phyloP scores from a whole-genome alignment of 2,329 filamentous ascomycete species.

The Colletotrichum incanum region DNA sequence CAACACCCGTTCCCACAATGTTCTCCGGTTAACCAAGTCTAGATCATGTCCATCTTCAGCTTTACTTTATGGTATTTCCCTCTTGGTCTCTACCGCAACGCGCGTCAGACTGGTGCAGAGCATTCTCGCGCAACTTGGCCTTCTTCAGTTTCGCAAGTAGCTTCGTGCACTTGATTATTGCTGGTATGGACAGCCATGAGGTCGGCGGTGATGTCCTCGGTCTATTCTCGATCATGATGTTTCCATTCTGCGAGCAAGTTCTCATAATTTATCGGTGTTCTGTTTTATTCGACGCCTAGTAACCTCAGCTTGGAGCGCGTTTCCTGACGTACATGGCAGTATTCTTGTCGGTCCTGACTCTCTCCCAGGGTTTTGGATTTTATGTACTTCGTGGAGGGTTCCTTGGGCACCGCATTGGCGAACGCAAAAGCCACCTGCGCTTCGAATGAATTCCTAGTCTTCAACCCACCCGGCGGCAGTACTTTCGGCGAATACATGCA shows the following conservation, averaged over 20 bases:
- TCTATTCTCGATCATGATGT: conserved; percentile 60
- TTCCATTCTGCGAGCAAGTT: conserved; percentile 65
- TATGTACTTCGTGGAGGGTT: conserved; percentile 76
- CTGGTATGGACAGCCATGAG: conserved; percentile 74
- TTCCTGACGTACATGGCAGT: conserved; percentile 52
- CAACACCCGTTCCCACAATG: not conserved
- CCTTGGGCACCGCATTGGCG: conserved; percentile 59
- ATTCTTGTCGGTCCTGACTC: conserved; percentile 71
- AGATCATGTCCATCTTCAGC: conserved; percentile 70
- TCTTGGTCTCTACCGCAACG: conserved; percentile 74
- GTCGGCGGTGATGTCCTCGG: conserved; percentile 67
- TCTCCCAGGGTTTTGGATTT: conserved; percentile 80
- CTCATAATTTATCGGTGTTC: too few relatives aligned
- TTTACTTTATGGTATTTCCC: conserved; percentile 80
- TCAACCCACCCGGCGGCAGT: conserved; percentile 63
- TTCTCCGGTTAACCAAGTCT: not conserved
- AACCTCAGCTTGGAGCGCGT: not conserved
- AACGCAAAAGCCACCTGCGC: conserved; percentile 46
- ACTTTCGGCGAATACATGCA: conserved; percentile 67
- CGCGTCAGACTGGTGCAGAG: conserved; percentile 63
- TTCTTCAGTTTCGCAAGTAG: conserved; percentile 79
- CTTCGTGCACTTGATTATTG: conserved; percentile 76
- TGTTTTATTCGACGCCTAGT: too few relatives aligned
- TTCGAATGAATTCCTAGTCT: conserved; percentile 64
- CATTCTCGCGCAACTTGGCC: conserved; percentile 67